phyloP scores from a whole-genome alignment of 768 basidiomycete genomes.

The Coprinellus aureogranulatus region DNA sequence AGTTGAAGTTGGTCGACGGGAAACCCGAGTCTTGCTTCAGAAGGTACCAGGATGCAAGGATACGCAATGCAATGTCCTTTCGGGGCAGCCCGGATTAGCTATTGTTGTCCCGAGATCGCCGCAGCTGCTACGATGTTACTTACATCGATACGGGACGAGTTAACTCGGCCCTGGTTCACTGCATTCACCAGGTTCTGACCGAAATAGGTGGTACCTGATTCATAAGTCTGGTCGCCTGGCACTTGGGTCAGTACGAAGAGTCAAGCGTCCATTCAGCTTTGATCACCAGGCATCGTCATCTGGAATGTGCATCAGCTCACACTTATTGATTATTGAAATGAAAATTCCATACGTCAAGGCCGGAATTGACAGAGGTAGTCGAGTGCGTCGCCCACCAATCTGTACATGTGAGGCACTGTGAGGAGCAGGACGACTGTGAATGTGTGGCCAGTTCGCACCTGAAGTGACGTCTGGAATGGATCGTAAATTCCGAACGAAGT shows the following conservation, averaged over 20 bases:
- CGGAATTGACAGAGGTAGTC: conserved; percentile 53
- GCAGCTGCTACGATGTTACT: conserved; percentile 21
- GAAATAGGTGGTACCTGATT: conserved; percentile 58
- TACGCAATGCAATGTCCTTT: conserved; percentile 68
- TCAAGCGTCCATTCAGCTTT: neutral
- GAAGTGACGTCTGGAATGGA: conserved; percentile 41
- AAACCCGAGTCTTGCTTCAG: conserved; percentile 56
- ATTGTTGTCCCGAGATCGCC: no score
- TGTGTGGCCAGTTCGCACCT: conserved; percentile 22
- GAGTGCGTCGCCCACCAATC: conserved; percentile 72
- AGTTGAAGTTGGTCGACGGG: conserved; percentile 62
- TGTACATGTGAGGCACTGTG: conserved; percentile 11
- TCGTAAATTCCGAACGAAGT: neutral
- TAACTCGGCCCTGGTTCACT: conserved; percentile 60
- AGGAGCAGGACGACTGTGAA: neutral
- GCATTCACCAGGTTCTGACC: conserved; percentile 57
- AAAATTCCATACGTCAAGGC: conserved; percentile 60
- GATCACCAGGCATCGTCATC: conserved; percentile 77
- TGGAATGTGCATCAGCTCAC: conserved; percentile 21
- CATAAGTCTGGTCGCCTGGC: conserved; percentile 42
- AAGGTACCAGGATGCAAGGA: conserved; percentile 62
- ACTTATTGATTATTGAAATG: neutral
- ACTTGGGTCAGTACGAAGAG: neutral
- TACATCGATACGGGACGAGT: conserved; percentile 56
- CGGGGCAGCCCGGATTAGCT: neutral